These are phyloP conservation scores for Cryptosporidium viatorum DNA, from an alignment of 169 alveolate genomes.

Conservation along the genomic window DNA sequence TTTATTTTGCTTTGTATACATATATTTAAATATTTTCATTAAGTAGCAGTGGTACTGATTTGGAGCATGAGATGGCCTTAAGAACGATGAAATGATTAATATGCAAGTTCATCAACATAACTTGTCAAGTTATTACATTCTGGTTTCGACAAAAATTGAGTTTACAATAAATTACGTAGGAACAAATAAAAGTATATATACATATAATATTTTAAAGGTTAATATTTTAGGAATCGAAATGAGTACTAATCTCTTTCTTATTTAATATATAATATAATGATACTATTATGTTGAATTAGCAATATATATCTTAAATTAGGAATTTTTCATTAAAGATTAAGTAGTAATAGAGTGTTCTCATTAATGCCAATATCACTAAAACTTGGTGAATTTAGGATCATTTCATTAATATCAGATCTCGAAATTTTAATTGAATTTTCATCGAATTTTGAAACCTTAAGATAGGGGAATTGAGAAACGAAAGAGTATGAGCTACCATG, in stretches of 20 bases:
- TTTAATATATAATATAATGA: neutral
- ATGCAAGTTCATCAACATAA: neutral
- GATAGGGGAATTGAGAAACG: conserved; percentile 47
- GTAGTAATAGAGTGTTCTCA: conserved; percentile 11
- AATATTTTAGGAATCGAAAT: neutral
- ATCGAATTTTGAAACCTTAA: conserved; percentile 14
- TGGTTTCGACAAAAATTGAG: neutral
- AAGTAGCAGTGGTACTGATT: neutral
- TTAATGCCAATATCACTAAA: conserved; percentile 30
- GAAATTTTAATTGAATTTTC: conserved; percentile 23
- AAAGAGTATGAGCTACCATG: conserved; percentile 11
- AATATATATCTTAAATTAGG: neutral
- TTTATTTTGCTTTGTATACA: neutral
- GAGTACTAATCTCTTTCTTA: neutral
- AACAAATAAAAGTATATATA: no score
- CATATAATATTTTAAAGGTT: neutral
- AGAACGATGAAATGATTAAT: neutral
- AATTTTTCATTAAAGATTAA: conserved; percentile 6
- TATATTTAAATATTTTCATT: neutral
- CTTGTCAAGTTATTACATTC: neutral
- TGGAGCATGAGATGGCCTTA: neutral
- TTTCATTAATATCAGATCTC: neutral
- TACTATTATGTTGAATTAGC: neutral
- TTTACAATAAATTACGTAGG: neutral
- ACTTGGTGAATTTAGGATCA: conserved; percentile 12